Percentiles rank a stretch among this genome's conserved stretches.
Evolutionary conservation across 352 stramenopile species (phyloP).

Genomic region (Phytophthora vignae): DNA sequence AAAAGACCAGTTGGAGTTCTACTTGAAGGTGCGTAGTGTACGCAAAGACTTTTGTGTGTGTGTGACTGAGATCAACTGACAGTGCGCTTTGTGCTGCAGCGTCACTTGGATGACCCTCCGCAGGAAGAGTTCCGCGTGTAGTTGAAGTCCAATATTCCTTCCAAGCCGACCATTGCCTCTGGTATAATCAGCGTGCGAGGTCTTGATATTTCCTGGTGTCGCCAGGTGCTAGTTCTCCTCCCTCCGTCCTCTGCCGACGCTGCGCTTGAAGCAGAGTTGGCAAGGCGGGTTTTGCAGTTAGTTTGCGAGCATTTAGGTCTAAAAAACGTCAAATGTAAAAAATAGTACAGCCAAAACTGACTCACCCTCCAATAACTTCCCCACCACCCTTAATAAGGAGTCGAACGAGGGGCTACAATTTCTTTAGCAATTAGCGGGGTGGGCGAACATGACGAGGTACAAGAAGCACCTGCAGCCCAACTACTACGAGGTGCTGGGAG

Average conservation of each 20-base stretch:
- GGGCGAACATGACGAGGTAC: conserved; percentile 19
- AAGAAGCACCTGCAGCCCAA: conserved; percentile 47
- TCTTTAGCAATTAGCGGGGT: neutral
- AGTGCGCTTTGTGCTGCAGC: conserved; percentile 34
- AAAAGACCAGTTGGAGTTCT: conserved; percentile 88
- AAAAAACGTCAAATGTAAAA: conserved; percentile 30
- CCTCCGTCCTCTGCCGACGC: conserved; percentile 16
- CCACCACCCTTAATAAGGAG: neutral
- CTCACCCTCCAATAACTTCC: conserved; percentile 5
- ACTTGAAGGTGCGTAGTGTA: conserved; percentile 73
- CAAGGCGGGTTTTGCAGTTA: conserved; percentile 35
- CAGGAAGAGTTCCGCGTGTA: conserved; percentile 46
- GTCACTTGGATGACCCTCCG: conserved; percentile 50
- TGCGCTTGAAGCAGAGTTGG: conserved; percentile 29
- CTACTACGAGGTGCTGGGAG: conserved; percentile 71
- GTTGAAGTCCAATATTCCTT: conserved; percentile 10
- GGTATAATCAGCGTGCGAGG: conserved; percentile 2
- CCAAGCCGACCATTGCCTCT: neutral
- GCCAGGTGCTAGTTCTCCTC: conserved; percentile 17
- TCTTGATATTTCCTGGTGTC: conserved; percentile 22
- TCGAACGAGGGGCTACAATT: conserved; percentile 17
- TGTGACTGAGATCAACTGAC: conserved; percentile 11
- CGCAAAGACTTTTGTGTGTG: neutral
- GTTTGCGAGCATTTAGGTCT: conserved; percentile 30
- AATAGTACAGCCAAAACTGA: conserved; percentile 38